phyloP scores from a whole-genome alignment of 441 rosid genomes.

The Gossypium schwendimanii region DNA sequence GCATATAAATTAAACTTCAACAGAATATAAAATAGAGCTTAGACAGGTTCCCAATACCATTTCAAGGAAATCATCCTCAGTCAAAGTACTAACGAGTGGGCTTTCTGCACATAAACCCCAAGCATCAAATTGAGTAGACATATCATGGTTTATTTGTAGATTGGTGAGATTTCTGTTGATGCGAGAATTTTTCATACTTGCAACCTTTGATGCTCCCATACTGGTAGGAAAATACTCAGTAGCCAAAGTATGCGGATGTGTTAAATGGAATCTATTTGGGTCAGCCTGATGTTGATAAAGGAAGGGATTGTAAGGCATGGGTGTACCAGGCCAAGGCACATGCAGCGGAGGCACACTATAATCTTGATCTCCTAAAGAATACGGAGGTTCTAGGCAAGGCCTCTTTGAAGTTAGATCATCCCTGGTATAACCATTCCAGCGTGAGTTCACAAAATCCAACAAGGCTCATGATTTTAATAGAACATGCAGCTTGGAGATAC shows the following conservation, averaged over 20 bases:
- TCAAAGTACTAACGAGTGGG: conserved; percentile 67
- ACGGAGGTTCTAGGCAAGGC: conserved; percentile 47
- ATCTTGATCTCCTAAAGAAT: conserved; percentile 46
- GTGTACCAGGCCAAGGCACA: conserved; percentile 47
- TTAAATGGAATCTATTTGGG: conserved; percentile 44
- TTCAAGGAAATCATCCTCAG: conserved; percentile 87
- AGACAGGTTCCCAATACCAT: conserved; percentile 57
- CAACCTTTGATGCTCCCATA: conserved; percentile 35
- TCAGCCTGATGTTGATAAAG: conserved; percentile 53
- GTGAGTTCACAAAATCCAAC: conserved; percentile 17
- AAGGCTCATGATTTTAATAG: conserved; percentile 13
- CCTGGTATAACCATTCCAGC: conserved; percentile 28
- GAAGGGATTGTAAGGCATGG: conserved; percentile 41
- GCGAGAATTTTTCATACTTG: conserved; percentile 26
- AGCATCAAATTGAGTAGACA: conserved; percentile 46
- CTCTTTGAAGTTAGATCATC: conserved; percentile 47
- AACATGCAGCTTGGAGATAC: conserved; percentile 28
- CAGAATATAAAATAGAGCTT: conserved; percentile 11
- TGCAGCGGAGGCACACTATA: conserved; percentile 35
- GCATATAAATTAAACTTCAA: conserved; percentile 17
- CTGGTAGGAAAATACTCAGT: conserved; percentile 29
- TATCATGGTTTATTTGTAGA: conserved; percentile 32
- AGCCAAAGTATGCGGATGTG: conserved; percentile 36
- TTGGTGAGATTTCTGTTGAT: conserved; percentile 24
- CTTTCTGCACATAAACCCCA: conserved; percentile 79